These are phyloP conservation scores for Saccharomycopsis fodiens DNA, from an alignment of 805 yeast species.

Conservation along the genomic window DNA sequence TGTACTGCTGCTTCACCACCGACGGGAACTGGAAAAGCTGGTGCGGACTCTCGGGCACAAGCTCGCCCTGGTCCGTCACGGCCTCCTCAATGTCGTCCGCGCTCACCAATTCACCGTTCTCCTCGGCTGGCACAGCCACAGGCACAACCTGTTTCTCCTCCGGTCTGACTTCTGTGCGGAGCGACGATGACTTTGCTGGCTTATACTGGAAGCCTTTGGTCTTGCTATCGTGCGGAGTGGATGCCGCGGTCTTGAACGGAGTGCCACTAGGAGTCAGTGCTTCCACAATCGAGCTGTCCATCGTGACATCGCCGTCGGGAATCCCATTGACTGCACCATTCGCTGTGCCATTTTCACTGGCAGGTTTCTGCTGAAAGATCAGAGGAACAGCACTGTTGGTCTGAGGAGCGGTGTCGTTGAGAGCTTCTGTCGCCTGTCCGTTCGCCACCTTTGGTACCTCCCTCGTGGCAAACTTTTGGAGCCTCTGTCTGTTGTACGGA, in stretches of 20 bases:
- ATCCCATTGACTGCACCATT: neutral
- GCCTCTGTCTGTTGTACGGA: slow-evolving; percentile 11
- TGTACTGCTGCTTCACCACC: slow-evolving; percentile 11
- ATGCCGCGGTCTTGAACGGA: neutral
- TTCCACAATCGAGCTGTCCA: neutral
- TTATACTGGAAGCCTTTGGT: slow-evolving; percentile 4
- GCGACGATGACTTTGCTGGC: slow-evolving; percentile 11
- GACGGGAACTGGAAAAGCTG: slow-evolving; percentile 13
- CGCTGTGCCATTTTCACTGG: neutral
- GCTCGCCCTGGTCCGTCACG: neutral
- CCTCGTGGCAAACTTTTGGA: slow-evolving; percentile 4
- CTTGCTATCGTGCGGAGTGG: neutral
- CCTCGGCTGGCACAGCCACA: neutral
- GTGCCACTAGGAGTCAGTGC: slow-evolving; percentile 5
- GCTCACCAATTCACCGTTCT: too few relatives aligned
- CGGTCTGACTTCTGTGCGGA: slow-evolving; percentile 4
- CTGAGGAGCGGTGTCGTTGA: neutral
- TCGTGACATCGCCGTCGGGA: neutral
- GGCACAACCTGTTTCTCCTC: neutral
- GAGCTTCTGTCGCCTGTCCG: neutral
- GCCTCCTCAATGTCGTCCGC: neutral
- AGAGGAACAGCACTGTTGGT: neutral
- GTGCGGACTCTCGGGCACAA: neutral
- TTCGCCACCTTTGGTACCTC: neutral
- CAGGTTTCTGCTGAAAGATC: neutral